These are phyloP conservation scores for Colletotrichum camelliae DNA, from an alignment of 2,329 filamentous ascomycete genomes.

Conservation along the genomic window DNA sequence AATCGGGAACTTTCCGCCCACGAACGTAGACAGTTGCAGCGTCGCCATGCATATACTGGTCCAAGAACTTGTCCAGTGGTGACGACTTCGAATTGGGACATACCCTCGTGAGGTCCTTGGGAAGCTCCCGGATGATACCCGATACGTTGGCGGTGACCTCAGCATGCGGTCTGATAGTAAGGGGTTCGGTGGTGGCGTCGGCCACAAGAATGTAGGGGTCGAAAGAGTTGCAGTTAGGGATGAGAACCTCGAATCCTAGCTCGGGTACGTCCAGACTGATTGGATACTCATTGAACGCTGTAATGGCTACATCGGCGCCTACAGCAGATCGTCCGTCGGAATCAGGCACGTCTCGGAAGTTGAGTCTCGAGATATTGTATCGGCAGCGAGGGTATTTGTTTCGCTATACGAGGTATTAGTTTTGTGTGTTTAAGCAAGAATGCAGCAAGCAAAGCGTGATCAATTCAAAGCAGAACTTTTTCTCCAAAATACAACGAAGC, in stretches of 20 bases:
- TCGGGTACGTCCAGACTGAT: conserved; percentile 78
- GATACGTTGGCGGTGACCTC: conserved; percentile 73
- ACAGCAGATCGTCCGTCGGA: conserved; percentile 65
- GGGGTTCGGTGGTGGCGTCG: conserved; percentile 70
- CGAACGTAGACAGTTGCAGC: conserved; percentile 83
- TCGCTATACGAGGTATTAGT: conserved; percentile 51
- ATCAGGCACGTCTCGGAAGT: conserved; percentile 74
- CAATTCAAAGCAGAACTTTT: conserved; percentile 47
- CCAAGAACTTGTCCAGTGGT: conserved; percentile 82
- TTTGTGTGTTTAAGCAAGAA: background rate
- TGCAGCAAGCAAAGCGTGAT: conserved; percentile 20
- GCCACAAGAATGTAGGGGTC: conserved; percentile 82
- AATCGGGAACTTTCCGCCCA: conserved; percentile 71
- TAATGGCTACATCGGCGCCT: conserved; percentile 78
- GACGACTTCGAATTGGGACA: conserved; percentile 83
- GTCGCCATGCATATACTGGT: conserved; percentile 81
- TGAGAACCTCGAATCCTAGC: conserved; percentile 83
- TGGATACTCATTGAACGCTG: conserved; percentile 78
- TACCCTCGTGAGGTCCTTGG: conserved; percentile 71
- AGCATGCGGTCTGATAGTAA: conserved; percentile 71
- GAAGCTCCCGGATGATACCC: conserved; percentile 75
- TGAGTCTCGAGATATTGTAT: conserved; percentile 83
- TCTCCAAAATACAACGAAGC: conserved; percentile 66
- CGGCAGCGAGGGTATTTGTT: conserved; percentile 78
- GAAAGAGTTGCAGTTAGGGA: conserved; percentile 77